Evolutionary conservation across 805 yeast genomes (phyloP), one percentile per base, ranked within the genome.

Genomic region (Candida schatavii): DNA sequence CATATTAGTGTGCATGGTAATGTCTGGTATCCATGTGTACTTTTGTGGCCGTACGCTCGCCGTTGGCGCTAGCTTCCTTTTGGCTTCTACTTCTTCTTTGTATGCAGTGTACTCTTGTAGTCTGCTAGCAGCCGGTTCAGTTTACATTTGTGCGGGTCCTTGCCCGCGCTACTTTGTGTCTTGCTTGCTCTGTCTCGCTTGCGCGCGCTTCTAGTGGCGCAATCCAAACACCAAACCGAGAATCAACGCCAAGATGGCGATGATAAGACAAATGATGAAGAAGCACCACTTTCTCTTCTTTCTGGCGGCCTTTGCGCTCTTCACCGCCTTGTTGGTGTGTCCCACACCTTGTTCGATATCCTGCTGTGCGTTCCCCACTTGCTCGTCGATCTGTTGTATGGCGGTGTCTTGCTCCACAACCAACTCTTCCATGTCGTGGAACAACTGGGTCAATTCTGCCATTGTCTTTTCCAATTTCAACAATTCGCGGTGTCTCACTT

Each of bases 321-420:
- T 81, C 45, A 88, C 89, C 18, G 99, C 99, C 64, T 85, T 83
- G 59, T 84, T 80, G 39, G 96, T 89, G 65, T 93, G 96, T 18
- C 93, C 96, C 30, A 89, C 88, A 63, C 97, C 99, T 62, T 83
- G 82, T 70, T 90, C 96, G 54, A 93, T 82, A 62, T 93, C 95
- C 46, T 79, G 81, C 66, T 89, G 96, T 21, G 97, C 98, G 42
- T 73, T 76, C 45, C 72, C 80, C 47, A 90, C 86, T 55, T 87
- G 84, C 52, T 86, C 81, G 61, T 89, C 89, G 49, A 88, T 81
- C 57, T 81, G 85, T 59, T 83, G 86, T 51, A 93, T 83, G 47
- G 85, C 81, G 53, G 80, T 88, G 65, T 90, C 96, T 72, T 93
- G 98, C 68, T 90, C 96, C 52, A 91, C 88, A 37, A 91, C 97